Conservation (phyloP, 192 early-diverging fungal species). For the Backusella australiensis region DNA sequence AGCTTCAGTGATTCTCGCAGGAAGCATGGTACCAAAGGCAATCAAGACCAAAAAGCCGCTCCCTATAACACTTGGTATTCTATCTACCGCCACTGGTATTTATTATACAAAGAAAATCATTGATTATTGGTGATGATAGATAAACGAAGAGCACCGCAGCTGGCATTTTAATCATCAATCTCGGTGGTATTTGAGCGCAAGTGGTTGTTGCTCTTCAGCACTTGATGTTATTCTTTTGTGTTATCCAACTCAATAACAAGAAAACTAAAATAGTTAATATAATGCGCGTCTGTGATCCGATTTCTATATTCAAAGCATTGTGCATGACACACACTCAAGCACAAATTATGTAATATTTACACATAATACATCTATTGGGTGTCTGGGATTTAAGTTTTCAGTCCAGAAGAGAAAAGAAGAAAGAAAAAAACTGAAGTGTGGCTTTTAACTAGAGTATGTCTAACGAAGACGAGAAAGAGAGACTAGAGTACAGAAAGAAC, state of each 20-base stretch:
- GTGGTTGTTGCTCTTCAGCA: neutral
- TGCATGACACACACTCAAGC: neutral
- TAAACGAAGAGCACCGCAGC: no score
- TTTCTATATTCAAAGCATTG: neutral
- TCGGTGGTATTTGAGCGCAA: neutral
- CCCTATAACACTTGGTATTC: slow-evolving; percentile 24
- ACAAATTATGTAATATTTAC: neutral
- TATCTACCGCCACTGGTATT: slow-evolving; percentile 23
- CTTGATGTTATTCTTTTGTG: neutral
- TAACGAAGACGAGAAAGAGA: neutral
- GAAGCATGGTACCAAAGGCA: slow-evolving; percentile 31
- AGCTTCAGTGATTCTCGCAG: slow-evolving; percentile 31
- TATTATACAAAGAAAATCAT: slow-evolving; percentile 37
- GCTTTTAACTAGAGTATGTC: neutral
- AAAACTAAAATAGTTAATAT: neutral
- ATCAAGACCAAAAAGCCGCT: slow-evolving; percentile 27
- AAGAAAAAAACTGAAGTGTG: neutral
- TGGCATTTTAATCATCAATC: no score
- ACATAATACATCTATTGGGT: neutral
- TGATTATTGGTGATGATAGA: slow-evolving; percentile 23
- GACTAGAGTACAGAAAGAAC: neutral
- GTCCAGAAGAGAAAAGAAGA: neutral
- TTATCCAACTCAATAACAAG: neutral
- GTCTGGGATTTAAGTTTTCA: neutral
- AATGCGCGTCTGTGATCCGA: neutral